A percentile compares a stretch with the other conserved stretches of the same genome.
Conservation (phyloP, 352 stramenopile species). For the Phytopythium vexans region DNA sequence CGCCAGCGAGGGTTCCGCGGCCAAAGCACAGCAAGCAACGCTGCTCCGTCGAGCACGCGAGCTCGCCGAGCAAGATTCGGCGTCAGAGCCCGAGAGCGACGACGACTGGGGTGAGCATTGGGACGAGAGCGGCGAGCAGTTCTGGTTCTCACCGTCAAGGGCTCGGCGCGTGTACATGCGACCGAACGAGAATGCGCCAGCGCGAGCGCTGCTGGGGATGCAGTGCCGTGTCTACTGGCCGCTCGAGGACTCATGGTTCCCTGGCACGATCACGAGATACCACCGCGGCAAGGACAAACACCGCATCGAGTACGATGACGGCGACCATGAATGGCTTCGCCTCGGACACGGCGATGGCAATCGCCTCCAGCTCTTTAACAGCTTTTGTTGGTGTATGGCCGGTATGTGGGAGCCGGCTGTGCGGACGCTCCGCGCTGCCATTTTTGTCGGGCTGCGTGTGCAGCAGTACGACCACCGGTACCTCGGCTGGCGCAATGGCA, state of each 20-base stretch:
- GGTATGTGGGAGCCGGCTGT: constrained; percentile 56
- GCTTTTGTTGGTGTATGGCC: constrained; percentile 69
- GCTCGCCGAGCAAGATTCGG: constrained; percentile 59
- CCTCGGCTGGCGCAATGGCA: constrained; percentile 46
- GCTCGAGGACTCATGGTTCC: constrained; percentile 76
- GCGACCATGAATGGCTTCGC: constrained; percentile 72
- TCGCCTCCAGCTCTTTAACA: constrained; percentile 66
- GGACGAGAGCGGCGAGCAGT: constrained; percentile 57
- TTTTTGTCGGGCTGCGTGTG: constrained; percentile 47
- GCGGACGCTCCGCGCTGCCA: constrained; percentile 42
- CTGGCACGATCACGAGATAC: constrained; percentile 45
- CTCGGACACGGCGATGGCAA: constrained; percentile 26
- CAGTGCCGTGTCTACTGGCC: constrained; percentile 68
- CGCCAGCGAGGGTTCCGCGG: constrained; percentile 40
- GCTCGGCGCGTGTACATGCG: constrained; percentile 57
- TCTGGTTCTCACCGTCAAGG: constrained; percentile 80
- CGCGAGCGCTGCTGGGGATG: constrained; percentile 59
- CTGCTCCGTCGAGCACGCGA: constrained; percentile 44
- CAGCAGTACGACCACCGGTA: constrained; percentile 51
- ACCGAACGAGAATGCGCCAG: constrained; percentile 55
- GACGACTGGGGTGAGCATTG: constrained; percentile 76
- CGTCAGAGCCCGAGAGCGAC: constrained; percentile 69
- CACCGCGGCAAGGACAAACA: constrained; percentile 67
- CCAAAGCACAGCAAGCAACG: constrained; percentile 38
- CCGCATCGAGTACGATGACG: constrained; percentile 70